These are phyloP conservation scores for Gossypium herbaceum DNA, from an alignment of 345 rosid species.

Conservation along the genomic window DNA sequence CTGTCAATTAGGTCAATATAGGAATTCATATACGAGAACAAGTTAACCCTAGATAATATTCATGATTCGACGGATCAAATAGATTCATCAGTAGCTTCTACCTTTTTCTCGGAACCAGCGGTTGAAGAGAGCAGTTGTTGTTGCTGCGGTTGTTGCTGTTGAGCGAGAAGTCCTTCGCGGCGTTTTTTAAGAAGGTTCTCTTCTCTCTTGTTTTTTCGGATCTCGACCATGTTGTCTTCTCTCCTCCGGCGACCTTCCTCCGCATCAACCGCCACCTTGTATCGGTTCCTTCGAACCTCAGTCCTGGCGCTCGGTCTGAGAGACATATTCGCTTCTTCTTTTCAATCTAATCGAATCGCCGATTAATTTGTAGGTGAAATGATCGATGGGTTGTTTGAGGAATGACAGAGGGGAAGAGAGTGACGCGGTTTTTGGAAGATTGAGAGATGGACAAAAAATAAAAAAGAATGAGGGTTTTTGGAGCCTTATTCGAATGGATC, in stretches of 20 bases:
- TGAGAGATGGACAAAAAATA: background rate
- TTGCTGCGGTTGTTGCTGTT: slow-evolving; percentile 20
- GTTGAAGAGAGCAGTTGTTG: slow-evolving; percentile 29
- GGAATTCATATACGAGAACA: background rate
- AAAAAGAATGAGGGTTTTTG: slow-evolving; percentile 13
- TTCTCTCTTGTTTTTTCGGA: slow-evolving; percentile 73
- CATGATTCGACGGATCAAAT: slow-evolving; percentile 12
- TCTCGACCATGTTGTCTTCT: slow-evolving; percentile 84
- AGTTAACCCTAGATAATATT: slow-evolving; percentile 15
- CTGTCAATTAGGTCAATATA: background rate
- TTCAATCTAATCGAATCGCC: slow-evolving; percentile 14
- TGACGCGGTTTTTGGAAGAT: slow-evolving; percentile 12
- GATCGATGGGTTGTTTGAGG: slow-evolving; percentile 10
- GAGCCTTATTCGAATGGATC: slow-evolving; percentile 17
- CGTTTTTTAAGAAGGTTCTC: slow-evolving; percentile 75
- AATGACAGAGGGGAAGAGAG: slow-evolving; percentile 12
- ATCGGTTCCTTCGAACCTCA: slow-evolving; percentile 59
- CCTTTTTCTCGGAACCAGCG: slow-evolving; percentile 42
- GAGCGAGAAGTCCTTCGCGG: slow-evolving; percentile 50
- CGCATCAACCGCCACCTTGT: slow-evolving; percentile 70
- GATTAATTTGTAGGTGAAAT: background rate
- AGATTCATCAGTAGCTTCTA: slow-evolving; percentile 6
- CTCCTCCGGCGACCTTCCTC: slow-evolving; percentile 80
- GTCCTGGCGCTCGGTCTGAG: slow-evolving; percentile 65
- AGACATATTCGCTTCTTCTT: slow-evolving; percentile 38